Conservation (phyloP, 768 basidiomycete genomes). For the Agrocybe pediades region DNA sequence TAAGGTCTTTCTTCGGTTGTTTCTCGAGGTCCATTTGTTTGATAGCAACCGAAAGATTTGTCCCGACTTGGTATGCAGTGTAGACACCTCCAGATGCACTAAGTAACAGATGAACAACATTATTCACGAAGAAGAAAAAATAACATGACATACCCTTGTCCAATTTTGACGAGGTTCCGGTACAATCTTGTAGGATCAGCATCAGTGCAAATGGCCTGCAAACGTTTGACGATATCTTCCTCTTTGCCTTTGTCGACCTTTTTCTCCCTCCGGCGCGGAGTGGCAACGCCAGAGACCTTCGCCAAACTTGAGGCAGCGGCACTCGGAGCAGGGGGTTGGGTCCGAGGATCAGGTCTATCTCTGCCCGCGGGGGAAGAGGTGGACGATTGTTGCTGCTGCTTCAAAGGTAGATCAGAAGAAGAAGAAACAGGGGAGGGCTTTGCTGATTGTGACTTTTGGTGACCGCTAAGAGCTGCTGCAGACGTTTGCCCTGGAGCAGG, state of each 20-base stretch:
- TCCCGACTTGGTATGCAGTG: conserved; percentile 96
- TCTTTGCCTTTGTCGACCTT: conserved; percentile 81
- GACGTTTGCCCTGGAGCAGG: conserved; percentile 35
- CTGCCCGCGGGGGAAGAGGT: conserved; percentile 22
- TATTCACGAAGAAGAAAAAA: conserved; percentile 2
- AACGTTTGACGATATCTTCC: conserved; percentile 86
- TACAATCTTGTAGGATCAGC: conserved; percentile 96
- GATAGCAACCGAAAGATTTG: conserved; percentile 93
- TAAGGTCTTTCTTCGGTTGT: conserved; percentile 98
- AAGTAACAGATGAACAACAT: conserved; percentile 10
- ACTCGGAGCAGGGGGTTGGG: conserved; percentile 54
- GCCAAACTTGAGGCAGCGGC: conserved; percentile 67
- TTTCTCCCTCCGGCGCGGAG: conserved; percentile 85
- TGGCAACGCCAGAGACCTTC: conserved; percentile 73
- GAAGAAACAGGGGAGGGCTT: conserved; percentile 63
- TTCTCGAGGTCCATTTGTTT: conserved; percentile 99
- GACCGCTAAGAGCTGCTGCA: conserved; percentile 22
- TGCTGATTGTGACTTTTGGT: conserved; percentile 32
- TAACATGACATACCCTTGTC: conserved; percentile 77
- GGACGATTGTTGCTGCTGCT: conserved; percentile 28
- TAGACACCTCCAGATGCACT: conserved; percentile 98
- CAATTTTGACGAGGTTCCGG: conserved; percentile 93
- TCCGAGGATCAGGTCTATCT: conserved; percentile 39
- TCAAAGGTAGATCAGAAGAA: conserved; percentile 56
- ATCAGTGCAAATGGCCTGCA: conserved; percentile 95